These are phyloP conservation scores for Colletotrichum phormii DNA, from an alignment of 2,329 filamentous ascomycete genomes.

Conservation along the genomic window DNA sequence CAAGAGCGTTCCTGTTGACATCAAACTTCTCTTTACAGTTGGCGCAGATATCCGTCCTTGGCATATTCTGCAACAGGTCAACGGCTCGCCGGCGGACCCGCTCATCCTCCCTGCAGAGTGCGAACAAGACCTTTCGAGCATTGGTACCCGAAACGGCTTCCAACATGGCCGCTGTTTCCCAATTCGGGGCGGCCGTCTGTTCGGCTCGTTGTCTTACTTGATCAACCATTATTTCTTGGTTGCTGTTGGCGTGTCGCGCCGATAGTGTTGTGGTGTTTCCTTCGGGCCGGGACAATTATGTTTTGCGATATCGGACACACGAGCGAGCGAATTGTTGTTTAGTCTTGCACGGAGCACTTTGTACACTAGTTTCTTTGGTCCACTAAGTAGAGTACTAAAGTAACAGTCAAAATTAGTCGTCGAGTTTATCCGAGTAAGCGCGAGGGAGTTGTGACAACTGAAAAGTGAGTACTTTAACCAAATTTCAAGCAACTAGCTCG, in stretches of 20 bases:
- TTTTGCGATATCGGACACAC: neutral
- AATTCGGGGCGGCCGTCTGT: neutral
- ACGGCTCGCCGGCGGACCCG: neutral
- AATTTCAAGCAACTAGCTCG: neutral
- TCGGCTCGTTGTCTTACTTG: neutral
- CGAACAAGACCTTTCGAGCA: constrained; percentile 3
- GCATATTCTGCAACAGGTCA: neutral
- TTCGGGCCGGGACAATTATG: neutral
- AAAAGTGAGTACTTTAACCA: neutral
- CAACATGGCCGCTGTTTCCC: constrained; percentile 7
- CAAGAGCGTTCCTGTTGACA: neutral
- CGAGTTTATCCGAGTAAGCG: neutral
- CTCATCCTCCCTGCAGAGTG: neutral
- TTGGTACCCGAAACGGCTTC: neutral
- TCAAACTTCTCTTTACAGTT: neutral
- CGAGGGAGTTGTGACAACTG: neutral
- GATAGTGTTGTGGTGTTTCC: neutral
- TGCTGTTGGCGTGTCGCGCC: neutral
- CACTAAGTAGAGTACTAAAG: neutral
- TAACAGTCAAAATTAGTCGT: too few relatives aligned
- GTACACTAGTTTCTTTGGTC: neutral
- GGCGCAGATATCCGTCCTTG: neutral
- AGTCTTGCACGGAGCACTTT: too few relatives aligned
- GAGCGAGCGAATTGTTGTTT: neutral
- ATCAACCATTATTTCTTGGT: neutral